phyloP scores from a whole-genome alignment of 805 yeast species.

The Scheffersomyces stipitis region DNA sequence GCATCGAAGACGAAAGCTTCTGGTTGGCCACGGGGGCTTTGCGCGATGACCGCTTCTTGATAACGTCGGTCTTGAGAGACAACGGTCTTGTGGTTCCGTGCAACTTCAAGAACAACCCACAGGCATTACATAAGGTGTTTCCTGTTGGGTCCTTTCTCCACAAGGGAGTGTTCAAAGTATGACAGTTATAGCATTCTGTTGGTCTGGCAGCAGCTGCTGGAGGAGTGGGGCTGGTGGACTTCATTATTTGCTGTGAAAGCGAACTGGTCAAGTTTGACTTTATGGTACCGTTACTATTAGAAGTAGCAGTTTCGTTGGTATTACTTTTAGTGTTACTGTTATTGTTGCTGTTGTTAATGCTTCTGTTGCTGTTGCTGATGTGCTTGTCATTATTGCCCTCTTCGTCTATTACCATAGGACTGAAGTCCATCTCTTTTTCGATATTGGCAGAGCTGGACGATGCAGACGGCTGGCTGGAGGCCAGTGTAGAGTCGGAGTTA shows the following conservation, averaged over 20 bases:
- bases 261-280: constrained; percentile 12
- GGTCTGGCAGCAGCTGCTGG: constrained; percentile 7
- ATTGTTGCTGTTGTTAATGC: background rate
- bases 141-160: constrained; percentile 64
- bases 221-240: constrained; percentile 1
- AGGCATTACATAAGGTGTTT: constrained; percentile 62
- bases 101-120: constrained; percentile 59
- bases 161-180: constrained; percentile 58
- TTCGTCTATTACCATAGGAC: background rate
- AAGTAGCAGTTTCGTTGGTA: background rate
- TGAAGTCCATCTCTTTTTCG: background rate
- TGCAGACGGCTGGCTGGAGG: background rate
- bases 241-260: constrained; percentile 13
- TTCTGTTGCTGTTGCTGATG: background rate
- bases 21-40: constrained; percentile 11
- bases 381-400: background rate
- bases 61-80: constrained; percentile 56
- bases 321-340: background rate
- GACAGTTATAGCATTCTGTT: constrained; percentile 57
- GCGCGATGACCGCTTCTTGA: constrained; percentile 55
- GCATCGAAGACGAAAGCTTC: constrained; percentile 5
- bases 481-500: constrained; percentile 6
- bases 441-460: background rate
- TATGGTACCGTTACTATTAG: constrained; percentile 1
- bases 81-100: constrained; percentile 65